Base-by-base conservation (phyloP, 2,329 filamentous ascomycete species). In the Aureobasidium sp. region DNA sequence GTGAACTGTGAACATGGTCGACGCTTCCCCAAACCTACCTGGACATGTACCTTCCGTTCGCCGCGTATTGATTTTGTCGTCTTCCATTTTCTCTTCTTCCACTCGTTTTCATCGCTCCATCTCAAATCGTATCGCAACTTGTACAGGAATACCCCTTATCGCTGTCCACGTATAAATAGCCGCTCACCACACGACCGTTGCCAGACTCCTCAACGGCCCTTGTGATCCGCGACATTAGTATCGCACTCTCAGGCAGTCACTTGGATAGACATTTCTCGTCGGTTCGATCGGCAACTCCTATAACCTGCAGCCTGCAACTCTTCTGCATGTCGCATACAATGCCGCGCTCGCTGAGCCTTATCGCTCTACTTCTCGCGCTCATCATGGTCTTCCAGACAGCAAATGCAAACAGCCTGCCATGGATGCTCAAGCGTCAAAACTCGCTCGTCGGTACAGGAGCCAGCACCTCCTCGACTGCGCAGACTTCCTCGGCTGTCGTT, bases 341-440 rank as follows among this genome's bases (percentile, higher is more conserved):
- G 64, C 38, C 55, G 47, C 48, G 43, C 36, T 60, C 54, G 48
- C 43, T 47, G 45, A 60, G 64, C 40, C 29, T 66, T 47, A 65
- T 66, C 40, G 67, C 67, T 67, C 67, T 68, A 60, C 73, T 77
- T 69, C 67, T 76, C 62, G 68, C 68, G 23, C 55, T 75, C 63
- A 71, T 75, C 56, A 69, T 74, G 58, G 69, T 70, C 63, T 75
- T 77, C 66, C 69, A 75, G 31, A 70, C 72, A 42, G 73, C 76
- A 58, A 63, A 67, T 23, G 73, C 73, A 25, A 70, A 76, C 53
- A 69, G 77, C 59, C 72, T 74, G 16, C 70, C 69, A 53, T 75
- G 76, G 58, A 70, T 77, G 65, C 74, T 74, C 25, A 74, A 73
- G 69, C 68, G 70, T 29, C 74, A 75, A 65, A 71, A 75, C 71